phyloP scores from a whole-genome alignment of 305 asterid species.

The Solanum hybrid region DNA sequence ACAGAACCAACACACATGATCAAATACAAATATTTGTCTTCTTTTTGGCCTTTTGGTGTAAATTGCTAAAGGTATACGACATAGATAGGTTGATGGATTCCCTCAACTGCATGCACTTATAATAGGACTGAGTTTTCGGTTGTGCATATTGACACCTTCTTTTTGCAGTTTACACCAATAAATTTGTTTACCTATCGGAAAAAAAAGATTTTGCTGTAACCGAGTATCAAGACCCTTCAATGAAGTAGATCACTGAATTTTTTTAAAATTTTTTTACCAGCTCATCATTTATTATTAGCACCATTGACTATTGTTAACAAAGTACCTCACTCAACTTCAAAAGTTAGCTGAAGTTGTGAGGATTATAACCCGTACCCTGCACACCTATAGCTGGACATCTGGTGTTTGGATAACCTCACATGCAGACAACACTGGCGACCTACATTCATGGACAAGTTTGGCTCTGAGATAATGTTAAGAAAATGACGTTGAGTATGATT shows the following conservation, averaged over 20 bases:
- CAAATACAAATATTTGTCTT: background rate
- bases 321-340: background rate
- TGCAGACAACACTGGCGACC: background rate
- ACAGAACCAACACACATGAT: background rate
- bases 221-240: background rate
- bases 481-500: background rate
- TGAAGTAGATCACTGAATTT: background rate
- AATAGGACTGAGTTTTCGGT: background rate
- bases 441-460: background rate
- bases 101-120: background rate
- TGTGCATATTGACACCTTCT: background rate
- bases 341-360: background rate
- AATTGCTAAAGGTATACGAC: background rate
- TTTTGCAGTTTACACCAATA: background rate
- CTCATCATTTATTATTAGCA: background rate
- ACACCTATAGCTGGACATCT: background rate
- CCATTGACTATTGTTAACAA: background rate
- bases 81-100: background rate
- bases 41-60: background rate
- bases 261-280: background rate
- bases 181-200: background rate
- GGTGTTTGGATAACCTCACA: background rate
- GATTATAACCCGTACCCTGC: background rate
- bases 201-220: background rate
- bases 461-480: background rate